Conservation (phyloP, 2,329 filamentous ascomycete species). For the Colletotrichum brevisporum region DNA sequence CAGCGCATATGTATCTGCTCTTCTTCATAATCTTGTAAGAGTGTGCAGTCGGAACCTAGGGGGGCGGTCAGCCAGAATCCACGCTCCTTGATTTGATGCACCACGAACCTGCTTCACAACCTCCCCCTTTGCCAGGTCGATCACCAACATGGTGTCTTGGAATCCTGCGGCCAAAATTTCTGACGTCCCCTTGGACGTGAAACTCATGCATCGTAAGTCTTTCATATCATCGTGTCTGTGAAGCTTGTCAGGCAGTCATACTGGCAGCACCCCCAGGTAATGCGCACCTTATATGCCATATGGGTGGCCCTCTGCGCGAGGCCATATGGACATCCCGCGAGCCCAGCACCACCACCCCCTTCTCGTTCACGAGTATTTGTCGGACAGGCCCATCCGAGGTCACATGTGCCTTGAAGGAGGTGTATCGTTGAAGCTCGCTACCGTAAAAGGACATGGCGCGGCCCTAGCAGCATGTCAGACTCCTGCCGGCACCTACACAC, state of each 20-base stretch:
- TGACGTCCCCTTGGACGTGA: conserved; percentile 86
- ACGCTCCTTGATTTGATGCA: background rate
- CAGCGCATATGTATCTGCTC: conserved; percentile 91
- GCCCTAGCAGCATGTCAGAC: conserved; percentile 70
- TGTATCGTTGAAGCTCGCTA: conserved; percentile 88
- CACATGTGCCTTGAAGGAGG: conserved; percentile 86
- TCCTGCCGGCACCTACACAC: background rate
- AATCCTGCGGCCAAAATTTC: conserved; percentile 90
- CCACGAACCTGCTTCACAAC: conserved; percentile 74
- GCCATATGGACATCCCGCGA: conserved; percentile 89
- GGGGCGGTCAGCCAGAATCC: conserved; percentile 48
- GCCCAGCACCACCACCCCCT: conserved; percentile 89
- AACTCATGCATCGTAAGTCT: conserved; percentile 94
- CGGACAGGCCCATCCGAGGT: conserved; percentile 83
- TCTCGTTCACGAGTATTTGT: conserved; percentile 92
- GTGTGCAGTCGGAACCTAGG: conserved; percentile 76
- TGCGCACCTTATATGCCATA: conserved; percentile 88
- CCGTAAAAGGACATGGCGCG: conserved; percentile 91
- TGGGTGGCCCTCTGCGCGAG: conserved; percentile 82
- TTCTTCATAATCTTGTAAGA: conserved; percentile 95
- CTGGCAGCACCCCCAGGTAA: conserved; percentile 5
- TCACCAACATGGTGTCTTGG: conserved; percentile 87
- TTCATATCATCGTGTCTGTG: conserved; percentile 80
- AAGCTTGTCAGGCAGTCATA: conserved; percentile 28
- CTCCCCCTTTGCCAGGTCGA: conserved; percentile 78